phyloP scores from a whole-genome alignment of 257 asterid genomes.

The Solanum raphanifolium region DNA sequence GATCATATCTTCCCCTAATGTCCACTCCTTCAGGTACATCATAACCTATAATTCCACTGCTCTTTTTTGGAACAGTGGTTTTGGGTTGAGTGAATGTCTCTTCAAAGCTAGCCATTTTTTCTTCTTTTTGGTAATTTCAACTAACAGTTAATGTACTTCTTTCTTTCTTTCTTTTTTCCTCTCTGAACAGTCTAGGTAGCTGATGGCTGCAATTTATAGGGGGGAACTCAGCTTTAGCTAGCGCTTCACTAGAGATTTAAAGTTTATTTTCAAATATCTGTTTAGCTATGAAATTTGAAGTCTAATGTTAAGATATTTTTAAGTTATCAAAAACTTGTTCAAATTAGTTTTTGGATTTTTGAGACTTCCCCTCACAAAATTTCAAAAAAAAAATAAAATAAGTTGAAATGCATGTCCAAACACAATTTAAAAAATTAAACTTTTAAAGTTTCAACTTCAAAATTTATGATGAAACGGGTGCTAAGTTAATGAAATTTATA shows the following conservation, averaged over 20 bases:
- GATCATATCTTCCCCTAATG: slow-evolving; percentile 69
- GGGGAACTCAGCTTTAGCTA: neutral
- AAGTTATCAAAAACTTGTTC: neutral
- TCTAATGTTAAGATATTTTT: neutral
- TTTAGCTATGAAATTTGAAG: neutral
- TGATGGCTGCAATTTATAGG: neutral
- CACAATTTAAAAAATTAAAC: neutral
- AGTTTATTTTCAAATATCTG: neutral
- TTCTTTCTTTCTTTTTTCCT: neutral
- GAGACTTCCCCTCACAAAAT: too few species aligned
- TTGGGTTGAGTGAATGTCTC: slow-evolving; percentile 28
- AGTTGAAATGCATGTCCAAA: neutral
- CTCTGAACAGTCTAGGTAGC: neutral
- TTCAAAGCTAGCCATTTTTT: slow-evolving; percentile 52
- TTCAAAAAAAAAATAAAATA: neutral
- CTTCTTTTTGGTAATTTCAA: neutral
- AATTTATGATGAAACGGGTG: neutral
- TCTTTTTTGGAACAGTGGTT: slow-evolving; percentile 14
- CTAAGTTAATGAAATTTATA: neutral
- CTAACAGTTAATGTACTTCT: neutral
- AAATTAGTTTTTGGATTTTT: neutral
- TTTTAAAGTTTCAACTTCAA: neutral
- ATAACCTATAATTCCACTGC: slow-evolving; percentile 24
- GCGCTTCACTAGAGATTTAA: neutral
- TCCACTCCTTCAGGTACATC: slow-evolving; percentile 81